Percentiles rank a stretch among this genome's conserved stretches.
phyloP scores from a whole-genome alignment of 257 asterid genomes.

The Capsicum rhomboideum region DNA sequence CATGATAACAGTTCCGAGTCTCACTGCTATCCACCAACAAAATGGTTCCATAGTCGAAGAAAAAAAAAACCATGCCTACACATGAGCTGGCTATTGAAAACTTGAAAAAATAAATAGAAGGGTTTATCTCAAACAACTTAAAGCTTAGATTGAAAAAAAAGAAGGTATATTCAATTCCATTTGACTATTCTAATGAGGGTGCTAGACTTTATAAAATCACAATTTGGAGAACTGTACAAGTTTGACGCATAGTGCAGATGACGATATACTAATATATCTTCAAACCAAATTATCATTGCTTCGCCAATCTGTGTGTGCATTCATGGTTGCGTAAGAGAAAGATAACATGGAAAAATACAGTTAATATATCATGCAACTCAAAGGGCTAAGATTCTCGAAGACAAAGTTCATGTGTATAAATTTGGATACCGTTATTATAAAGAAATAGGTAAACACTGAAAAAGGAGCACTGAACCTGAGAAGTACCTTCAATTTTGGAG shows the following conservation, averaged over 20 bases:
- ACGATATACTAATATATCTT: background rate
- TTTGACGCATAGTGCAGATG: background rate
- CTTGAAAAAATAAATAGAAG: background rate
- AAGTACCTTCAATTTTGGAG: slow-evolving; percentile 52
- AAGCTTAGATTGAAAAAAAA: background rate
- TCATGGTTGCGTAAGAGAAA: background rate
- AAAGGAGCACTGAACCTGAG: background rate
- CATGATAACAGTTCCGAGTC: background rate
- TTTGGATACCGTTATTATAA: background rate
- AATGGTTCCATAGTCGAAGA: background rate
- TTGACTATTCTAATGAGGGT: background rate
- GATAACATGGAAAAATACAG: slow-evolving; percentile 1
- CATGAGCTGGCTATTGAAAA: background rate
- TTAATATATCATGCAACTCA: background rate
- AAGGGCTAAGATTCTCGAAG: background rate
- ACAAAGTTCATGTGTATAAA: background rate
- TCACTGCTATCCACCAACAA: background rate
- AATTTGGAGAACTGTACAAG: background rate
- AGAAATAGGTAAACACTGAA: background rate
- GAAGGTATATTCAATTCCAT: background rate
- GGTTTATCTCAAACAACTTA: background rate
- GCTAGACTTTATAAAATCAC: background rate
- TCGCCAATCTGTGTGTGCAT: background rate
- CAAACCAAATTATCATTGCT: background rate
- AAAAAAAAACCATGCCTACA: background rate